Conservation (phyloP, 768 basidiomycete genomes). For the Lactifluus hygrophoroides region DNA sequence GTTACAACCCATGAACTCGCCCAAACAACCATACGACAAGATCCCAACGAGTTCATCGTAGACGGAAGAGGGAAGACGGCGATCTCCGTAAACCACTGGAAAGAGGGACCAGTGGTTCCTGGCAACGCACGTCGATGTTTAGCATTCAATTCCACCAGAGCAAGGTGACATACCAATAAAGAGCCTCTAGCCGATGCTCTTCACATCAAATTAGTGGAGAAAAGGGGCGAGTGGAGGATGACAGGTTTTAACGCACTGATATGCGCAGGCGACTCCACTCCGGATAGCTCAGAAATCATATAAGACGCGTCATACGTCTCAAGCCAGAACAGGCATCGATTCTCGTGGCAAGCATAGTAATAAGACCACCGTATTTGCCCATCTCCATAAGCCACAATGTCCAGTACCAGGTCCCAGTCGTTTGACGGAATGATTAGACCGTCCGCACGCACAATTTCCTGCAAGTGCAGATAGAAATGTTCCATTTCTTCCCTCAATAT, state of each 20-base stretch:
- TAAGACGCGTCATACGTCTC: conserved; percentile 32
- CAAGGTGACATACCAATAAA: conserved; percentile 22
- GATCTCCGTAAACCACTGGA: conserved; percentile 16
- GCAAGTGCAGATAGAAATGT: conserved; percentile 19
- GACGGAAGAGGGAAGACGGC: neutral
- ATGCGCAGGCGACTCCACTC: conserved; percentile 12
- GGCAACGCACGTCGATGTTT: neutral
- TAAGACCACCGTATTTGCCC: conserved; percentile 32
- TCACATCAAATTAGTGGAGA: neutral
- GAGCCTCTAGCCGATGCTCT: conserved; percentile 21
- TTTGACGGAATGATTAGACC: conserved; percentile 15
- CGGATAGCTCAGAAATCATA: conserved; percentile 24
- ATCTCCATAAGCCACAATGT: conserved; percentile 24
- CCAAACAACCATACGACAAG: conserved; percentile 31
- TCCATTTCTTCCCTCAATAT: conserved; percentile 29
- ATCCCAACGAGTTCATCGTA: conserved; percentile 32
- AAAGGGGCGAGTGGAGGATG: too few species aligned
- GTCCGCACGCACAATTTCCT: conserved; percentile 11
- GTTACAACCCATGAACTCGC: conserved; percentile 22
- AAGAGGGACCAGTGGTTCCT: conserved; percentile 26
- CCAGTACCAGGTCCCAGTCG: conserved; percentile 16
- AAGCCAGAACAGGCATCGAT: conserved; percentile 44
- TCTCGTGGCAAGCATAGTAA: conserved; percentile 42
- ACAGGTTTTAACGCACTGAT: conserved; percentile 9
- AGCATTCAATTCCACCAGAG: neutral